A percentile compares a stretch with the other conserved stretches of the same genome.
phyloP scores from a whole-genome alignment of 2,329 filamentous ascomycete species.

The Chaetomiaceae sp. region DNA sequence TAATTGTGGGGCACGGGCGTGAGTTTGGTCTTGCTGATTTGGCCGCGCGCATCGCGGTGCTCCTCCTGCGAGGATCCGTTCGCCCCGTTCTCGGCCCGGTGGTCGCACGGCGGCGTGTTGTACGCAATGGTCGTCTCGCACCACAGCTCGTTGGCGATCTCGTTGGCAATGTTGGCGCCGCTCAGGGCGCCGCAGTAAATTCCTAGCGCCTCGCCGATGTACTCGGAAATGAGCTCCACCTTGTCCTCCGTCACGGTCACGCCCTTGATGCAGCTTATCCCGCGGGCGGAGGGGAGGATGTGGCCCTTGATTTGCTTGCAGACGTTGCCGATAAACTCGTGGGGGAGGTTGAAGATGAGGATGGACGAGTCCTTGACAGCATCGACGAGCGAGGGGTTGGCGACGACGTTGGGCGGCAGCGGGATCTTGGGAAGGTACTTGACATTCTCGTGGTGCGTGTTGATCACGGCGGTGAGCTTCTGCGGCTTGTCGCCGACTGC shows the following conservation, averaged over 20 bases:
- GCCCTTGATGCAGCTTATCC: conserved; percentile 97
- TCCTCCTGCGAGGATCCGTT: conserved; percentile 40
- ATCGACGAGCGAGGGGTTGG: conserved; percentile 75
- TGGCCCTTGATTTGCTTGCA: conserved; percentile 82
- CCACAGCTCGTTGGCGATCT: conserved; percentile 94
- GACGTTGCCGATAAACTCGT: conserved; percentile 88
- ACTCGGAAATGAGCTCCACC: conserved; percentile 88
- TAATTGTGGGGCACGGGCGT: conserved; percentile 76
- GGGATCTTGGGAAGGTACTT: conserved; percentile 92
- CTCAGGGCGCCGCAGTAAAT: conserved; percentile 97
- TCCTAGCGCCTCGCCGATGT: conserved; percentile 81
- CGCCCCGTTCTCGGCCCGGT: conserved; percentile 63
- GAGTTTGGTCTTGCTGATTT: conserved; percentile 64
- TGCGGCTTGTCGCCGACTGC: conserved; percentile 62
- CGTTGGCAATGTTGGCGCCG: conserved; percentile 91
- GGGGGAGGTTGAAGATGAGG: conserved; percentile 91
- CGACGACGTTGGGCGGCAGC: conserved; percentile 77
- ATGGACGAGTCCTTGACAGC: conserved; percentile 81
- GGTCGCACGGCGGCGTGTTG: conserved; percentile 81
- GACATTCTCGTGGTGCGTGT: conserved; percentile 88
- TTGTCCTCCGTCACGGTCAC: conserved; percentile 86
- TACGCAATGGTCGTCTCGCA: conserved; percentile 97
- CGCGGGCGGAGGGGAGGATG: conserved; percentile 85
- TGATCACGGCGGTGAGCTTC: conserved; percentile 90
- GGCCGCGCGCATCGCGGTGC: conserved; percentile 66